Conservation (phyloP, 345 rosid species). For the Gossypium ekmanianum region DNA sequence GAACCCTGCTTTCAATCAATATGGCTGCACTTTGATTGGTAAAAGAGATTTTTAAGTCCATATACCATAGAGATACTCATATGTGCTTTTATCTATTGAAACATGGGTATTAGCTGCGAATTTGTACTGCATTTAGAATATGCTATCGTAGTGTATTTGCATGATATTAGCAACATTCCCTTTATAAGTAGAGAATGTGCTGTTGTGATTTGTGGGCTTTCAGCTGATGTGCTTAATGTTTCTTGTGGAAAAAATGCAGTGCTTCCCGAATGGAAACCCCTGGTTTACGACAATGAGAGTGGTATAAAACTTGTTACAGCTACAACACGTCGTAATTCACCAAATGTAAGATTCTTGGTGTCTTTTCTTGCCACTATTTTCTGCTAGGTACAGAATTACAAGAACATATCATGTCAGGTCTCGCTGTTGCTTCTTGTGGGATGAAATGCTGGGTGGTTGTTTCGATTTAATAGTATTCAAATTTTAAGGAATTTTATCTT, state of each 20-base stretch:
- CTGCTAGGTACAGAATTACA: neutral
- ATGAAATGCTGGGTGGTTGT: neutral
- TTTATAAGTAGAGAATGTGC: neutral
- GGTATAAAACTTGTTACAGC: conserved; percentile 83
- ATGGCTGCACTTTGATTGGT: conserved; percentile 90
- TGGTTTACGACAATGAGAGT: conserved; percentile 79
- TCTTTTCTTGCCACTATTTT: neutral
- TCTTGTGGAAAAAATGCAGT: conserved; percentile 45
- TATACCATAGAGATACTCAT: neutral
- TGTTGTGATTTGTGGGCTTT: neutral
- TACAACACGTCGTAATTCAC: conserved; percentile 93
- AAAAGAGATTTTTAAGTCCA: conserved; percentile 23
- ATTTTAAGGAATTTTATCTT: conserved; percentile 4
- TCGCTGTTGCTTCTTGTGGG: neutral
- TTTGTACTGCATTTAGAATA: neutral
- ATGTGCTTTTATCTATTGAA: conserved; percentile 1
- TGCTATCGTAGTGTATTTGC: neutral
- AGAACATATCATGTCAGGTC: neutral
- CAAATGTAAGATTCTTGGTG: conserved; percentile 47
- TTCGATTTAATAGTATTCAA: neutral
- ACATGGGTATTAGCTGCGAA: conserved; percentile 10
- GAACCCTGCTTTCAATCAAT: conserved; percentile 88
- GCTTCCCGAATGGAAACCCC: conserved; percentile 94
- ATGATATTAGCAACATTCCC: neutral
- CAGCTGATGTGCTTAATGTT: conserved; percentile 3